Evolutionary conservation across 2,329 filamentous ascomycete genomes (phyloP), one percentile per base, ranked within the genome.

Genomic region (Knufia fluminis): DNA sequence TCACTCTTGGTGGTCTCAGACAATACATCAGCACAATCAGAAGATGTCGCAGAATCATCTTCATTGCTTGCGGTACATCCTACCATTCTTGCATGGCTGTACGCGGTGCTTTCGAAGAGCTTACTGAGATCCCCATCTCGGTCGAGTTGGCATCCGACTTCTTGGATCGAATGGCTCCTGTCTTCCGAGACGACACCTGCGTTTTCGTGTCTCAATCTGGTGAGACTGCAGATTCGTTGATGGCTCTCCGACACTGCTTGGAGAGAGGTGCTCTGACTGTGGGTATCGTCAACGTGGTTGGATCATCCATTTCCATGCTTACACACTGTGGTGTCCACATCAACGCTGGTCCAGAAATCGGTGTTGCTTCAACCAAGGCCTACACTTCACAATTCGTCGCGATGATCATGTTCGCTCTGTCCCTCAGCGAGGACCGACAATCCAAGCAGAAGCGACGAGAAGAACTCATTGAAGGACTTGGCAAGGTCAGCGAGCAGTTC

Each of bases 71-170:
- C 70, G 92, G 92, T 72, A 98, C 92, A 49, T 94, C 87, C 59
- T 98, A 89, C 72, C 92, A 98, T 78, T 97, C 90, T 59, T 98
- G 92, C 75, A 98, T 98, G 92, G 92, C 92, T 61, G 92, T 98
- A 49, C 89, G 92, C 67, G 92, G 92, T 72, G 82, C 92, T 54
- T 98, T 98, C 64, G 92, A 98, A 71, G 92, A 98, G 74, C 77
- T 98, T 59, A 92, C 91, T 20, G 92, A 98, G 71, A 97, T 98
- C 60, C 92, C 92, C 26, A 98, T 98, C 63, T 80, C 91, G 3
- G 92, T 98, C 44, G 92, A 98, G 73, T 75, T 98, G 64, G 92
- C 92, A 42, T 98, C 92, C 38, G 92, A 98, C 71, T 98, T 98
- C 79, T 80, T 98, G 52, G 92, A 98, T 68, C 82, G 92, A 68